Evolutionary conservation across 2,329 filamentous ascomycete species (phyloP).

Genomic region (Dactylellina drechsleri): DNA sequence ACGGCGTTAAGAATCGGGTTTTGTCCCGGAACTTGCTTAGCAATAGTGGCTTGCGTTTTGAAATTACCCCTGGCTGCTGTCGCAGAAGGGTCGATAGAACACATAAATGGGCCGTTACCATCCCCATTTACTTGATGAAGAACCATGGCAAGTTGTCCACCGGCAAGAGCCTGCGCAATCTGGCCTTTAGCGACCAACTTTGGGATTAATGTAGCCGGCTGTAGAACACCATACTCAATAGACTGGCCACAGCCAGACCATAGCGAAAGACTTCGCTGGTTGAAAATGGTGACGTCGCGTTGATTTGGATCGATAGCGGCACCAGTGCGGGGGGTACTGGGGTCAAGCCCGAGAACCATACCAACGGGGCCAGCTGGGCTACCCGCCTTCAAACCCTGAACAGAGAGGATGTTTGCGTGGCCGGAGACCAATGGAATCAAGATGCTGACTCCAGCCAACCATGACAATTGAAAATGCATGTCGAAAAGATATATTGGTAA

Average conservation of each 20-base stretch:
- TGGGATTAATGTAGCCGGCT: too few species aligned
- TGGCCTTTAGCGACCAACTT: slow-evolving; percentile 5
- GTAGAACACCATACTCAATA: too few species aligned
- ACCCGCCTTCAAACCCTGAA: slow-evolving; percentile 13
- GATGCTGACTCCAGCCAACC: background rate
- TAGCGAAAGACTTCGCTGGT: background rate
- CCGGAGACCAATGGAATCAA: background rate
- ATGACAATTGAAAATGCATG: slow-evolving; percentile 26
- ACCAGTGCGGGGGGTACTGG: slow-evolving; percentile 8
- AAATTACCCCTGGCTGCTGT: background rate
- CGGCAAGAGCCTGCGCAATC: slow-evolving; percentile 15
- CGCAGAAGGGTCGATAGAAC: slow-evolving; percentile 12
- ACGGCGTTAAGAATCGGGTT: slow-evolving; percentile 24
- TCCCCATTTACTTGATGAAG: slow-evolving; percentile 40
- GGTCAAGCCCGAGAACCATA: slow-evolving; percentile 14
- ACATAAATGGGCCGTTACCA: slow-evolving; percentile 38
- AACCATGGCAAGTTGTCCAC: slow-evolving; percentile 17
- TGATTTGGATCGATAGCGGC: slow-evolving; percentile 8
- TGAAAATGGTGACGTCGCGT: slow-evolving; percentile 19
- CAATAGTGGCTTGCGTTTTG: background rate
- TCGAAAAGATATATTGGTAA: too few species aligned
- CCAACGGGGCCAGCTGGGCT: slow-evolving; percentile 10
- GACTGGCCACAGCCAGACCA: slow-evolving; percentile 19
- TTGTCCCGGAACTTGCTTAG: slow-evolving; percentile 28
- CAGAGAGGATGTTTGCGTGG: slow-evolving; percentile 1